phyloP scores from a whole-genome alignment of 202 grass and related monocot genomes.

The Schoenoplectus tabernaemontani region DNA sequence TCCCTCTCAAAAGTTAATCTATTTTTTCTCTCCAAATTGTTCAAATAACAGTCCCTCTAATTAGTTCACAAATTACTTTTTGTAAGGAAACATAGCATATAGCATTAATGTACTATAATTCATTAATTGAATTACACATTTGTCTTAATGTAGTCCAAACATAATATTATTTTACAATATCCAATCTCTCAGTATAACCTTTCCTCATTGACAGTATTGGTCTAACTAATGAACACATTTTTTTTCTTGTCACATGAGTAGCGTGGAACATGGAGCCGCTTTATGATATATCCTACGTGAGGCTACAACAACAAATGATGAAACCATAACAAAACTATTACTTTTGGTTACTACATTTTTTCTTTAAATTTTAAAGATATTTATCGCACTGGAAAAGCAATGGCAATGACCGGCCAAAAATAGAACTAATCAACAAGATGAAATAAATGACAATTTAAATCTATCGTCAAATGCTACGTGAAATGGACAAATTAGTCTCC shows the following conservation, averaged over 20 bases:
- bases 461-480: not conserved
- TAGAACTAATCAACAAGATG: not conserved
- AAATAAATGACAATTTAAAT: not conserved
- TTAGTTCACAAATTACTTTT: too few species aligned
- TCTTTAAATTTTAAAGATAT: not conserved
- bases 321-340: too few species aligned
- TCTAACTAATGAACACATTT: not conserved
- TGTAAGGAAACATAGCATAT: too few species aligned
- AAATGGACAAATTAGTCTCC: not conserved
- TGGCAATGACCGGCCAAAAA: not conserved
- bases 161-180: not conserved
- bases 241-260: not conserved
- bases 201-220: not conserved
- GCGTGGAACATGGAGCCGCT: not conserved
- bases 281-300: not conserved
- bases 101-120: too few species aligned
- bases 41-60: too few species aligned
- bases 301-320: not conserved
- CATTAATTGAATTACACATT: too few species aligned
- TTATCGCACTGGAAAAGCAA: not conserved
- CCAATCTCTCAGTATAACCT: not conserved
- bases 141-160: not conserved
- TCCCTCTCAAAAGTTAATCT: too few species aligned
- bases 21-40: too few species aligned
- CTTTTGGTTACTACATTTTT: too few species aligned